phyloP scores from a whole-genome alignment of 495 filamentous ascomycete genomes.

The Aspergillus homomorphus region DNA sequence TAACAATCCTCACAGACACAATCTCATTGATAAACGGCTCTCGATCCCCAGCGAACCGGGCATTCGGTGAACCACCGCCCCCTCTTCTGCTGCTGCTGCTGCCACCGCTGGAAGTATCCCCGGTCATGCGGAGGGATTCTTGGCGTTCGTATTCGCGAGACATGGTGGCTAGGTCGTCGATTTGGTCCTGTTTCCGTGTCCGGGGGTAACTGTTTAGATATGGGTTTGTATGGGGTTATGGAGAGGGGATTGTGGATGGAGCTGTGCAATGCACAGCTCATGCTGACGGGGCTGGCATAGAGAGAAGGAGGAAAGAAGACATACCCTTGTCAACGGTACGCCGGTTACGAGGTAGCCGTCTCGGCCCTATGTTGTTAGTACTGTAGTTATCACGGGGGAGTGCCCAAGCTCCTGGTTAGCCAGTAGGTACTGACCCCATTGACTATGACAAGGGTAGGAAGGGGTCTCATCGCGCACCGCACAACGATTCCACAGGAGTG shows the following conservation, averaged over 20 bases:
- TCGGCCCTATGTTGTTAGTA: slow-evolving; percentile 37
- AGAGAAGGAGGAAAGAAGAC: slow-evolving; percentile 14
- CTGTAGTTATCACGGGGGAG: too few species aligned
- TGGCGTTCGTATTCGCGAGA: slow-evolving; percentile 52
- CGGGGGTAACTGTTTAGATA: not conserved
- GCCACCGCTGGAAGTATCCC: slow-evolving; percentile 21
- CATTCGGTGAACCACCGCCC: not conserved
- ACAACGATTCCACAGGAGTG: too few species aligned
- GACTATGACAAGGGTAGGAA: too few species aligned
- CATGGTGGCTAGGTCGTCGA: slow-evolving; percentile 50
- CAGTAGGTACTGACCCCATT: too few species aligned
- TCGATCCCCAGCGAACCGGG: slow-evolving; percentile 18
- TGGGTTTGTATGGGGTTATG: not conserved
- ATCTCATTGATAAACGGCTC: slow-evolving; percentile 53
- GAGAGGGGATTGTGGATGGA: not conserved
- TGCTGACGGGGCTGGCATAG: not conserved
- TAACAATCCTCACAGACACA: slow-evolving; percentile 42
- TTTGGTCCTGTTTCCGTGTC: slow-evolving; percentile 42
- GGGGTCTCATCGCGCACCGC: too few species aligned
- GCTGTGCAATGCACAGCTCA: too few species aligned
- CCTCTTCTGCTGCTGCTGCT: not conserved
- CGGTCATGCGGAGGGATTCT: slow-evolving; percentile 48
- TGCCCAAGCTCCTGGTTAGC: too few species aligned
- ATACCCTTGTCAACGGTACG: slow-evolving; percentile 50
- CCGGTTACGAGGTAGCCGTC: slow-evolving; percentile 54